Conservation (phyloP, 768 basidiomycete genomes). For the Russula olivacea region DNA sequence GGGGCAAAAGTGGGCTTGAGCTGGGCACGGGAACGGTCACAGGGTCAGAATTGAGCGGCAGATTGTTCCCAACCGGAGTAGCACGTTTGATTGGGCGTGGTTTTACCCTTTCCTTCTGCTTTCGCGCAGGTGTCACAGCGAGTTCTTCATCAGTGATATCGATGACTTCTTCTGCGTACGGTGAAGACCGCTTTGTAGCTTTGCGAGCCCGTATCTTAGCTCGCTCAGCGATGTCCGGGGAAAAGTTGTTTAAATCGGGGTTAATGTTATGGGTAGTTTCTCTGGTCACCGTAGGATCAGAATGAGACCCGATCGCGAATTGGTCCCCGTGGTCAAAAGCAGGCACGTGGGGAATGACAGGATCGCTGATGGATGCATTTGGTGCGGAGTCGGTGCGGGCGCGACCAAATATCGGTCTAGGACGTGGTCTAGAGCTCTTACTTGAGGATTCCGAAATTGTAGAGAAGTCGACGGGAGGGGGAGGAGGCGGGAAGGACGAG, state of each 20-base stretch:
- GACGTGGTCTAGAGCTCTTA: conserved; percentile 15
- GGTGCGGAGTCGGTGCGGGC: background rate
- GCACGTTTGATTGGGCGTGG: conserved; percentile 19
- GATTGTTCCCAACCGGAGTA: conserved; percentile 15
- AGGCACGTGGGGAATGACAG: conserved; percentile 12
- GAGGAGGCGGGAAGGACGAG: conserved; percentile 15
- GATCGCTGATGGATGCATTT: conserved; percentile 15
- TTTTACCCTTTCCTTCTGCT: conserved; percentile 14
- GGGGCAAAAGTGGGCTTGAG: conserved; percentile 29
- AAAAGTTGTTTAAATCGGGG: conserved; percentile 14
- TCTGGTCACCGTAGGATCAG: background rate
- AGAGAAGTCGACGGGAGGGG: conserved; percentile 1
- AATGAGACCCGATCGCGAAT: conserved; percentile 1
- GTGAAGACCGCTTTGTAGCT: conserved; percentile 18
- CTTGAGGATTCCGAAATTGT: conserved; percentile 16
- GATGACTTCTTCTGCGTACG: conserved; percentile 26
- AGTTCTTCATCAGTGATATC: conserved; percentile 32
- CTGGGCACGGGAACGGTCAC: conserved; percentile 26
- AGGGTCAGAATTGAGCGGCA: conserved; percentile 19
- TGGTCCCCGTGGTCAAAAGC: conserved; percentile 2
- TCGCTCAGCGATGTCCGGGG: conserved; percentile 32
- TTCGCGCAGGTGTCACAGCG: conserved; percentile 19
- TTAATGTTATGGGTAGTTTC: background rate
- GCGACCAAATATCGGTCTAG: conserved; percentile 20
- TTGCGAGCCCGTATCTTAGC: conserved; percentile 32